These are phyloP conservation scores for Monosiga brevicollis DNA, from an alignment of 78 protist genomes.

Conservation along the genomic window DNA sequence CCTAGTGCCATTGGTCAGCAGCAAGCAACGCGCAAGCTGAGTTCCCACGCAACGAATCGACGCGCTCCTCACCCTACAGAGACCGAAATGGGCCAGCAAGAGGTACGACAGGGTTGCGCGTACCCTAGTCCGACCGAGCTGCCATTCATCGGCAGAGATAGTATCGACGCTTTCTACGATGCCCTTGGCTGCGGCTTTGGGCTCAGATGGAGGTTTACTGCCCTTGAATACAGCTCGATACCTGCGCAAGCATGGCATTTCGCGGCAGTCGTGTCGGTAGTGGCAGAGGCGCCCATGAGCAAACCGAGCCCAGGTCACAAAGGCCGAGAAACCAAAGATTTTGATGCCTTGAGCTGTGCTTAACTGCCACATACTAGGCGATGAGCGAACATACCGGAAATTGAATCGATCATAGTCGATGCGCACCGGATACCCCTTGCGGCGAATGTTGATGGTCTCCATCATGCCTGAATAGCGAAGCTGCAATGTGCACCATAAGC, in stretches of 20 bases:
- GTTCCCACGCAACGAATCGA: too few relatives aligned
- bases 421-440: constrained; percentile 50
- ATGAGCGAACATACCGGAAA: constrained; percentile 4
- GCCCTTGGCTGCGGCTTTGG: not conserved
- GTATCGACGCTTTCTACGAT: not conserved
- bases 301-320: too few relatives aligned
- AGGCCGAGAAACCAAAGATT: too few relatives aligned
- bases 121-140: not conserved
- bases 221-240: not conserved
- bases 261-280: not conserved
- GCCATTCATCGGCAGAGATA: not conserved
- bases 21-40: too few relatives aligned
- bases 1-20: too few relatives aligned
- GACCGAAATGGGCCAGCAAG: too few relatives aligned
- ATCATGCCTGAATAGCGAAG: constrained; percentile 61
- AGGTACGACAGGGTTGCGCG: not conserved
- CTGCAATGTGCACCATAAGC: constrained; percentile 14
- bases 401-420: not conserved
- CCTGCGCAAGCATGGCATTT: not conserved
- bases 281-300: too few relatives aligned
- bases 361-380: too few relatives aligned
- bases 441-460: constrained; percentile 58
- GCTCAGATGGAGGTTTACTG: not conserved
- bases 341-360: too few relatives aligned
- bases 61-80: too few relatives aligned